phyloP scores from a whole-genome alignment of 495 filamentous ascomycete species.

The Daldinia loculata region DNA sequence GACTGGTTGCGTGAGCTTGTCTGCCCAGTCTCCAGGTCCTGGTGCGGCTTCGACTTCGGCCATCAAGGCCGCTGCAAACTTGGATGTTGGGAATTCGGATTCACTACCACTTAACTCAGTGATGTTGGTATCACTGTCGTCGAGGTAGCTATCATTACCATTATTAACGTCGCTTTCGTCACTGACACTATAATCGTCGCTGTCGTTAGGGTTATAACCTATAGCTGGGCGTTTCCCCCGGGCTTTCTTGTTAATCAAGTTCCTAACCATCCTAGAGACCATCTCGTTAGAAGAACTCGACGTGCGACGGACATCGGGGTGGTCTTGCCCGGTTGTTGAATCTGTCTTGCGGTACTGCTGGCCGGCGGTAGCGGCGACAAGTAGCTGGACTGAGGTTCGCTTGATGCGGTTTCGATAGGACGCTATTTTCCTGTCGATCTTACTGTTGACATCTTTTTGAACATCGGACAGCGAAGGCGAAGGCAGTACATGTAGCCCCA shows the following conservation, averaged over 20 bases:
- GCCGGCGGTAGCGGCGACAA: conserved; percentile 34
- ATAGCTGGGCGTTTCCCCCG: not conserved
- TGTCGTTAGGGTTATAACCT: not conserved
- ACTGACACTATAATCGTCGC: not conserved
- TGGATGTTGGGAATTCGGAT: not conserved
- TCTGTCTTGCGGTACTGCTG: conserved; percentile 30
- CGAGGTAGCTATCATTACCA: not conserved
- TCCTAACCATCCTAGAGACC: conserved; percentile 26
- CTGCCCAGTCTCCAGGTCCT: conserved; percentile 25
- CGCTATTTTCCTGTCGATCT: not conserved
- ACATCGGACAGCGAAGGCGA: conserved; percentile 13
- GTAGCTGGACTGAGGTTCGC: conserved; percentile 35
- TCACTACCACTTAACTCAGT: not conserved
- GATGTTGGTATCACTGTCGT: not conserved
- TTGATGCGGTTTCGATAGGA: conserved; percentile 20
- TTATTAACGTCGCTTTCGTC: not conserved
- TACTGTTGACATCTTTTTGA: not conserved
- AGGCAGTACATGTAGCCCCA: not conserved
- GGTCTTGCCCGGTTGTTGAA: conserved; percentile 11
- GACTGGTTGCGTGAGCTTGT: conserved; percentile 7
- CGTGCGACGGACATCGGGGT: conserved; percentile 11
- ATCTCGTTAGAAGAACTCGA: conserved; percentile 26
- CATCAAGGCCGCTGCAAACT: conserved; percentile 13
- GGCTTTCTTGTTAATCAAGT: conserved; percentile 22
- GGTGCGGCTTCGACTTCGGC: not conserved